Evolutionary conservation across 1,284 basidiomycete species (phyloP), one percentile per base, ranked within the genome.

Genomic region (Laetiporus sulphureus): DNA sequence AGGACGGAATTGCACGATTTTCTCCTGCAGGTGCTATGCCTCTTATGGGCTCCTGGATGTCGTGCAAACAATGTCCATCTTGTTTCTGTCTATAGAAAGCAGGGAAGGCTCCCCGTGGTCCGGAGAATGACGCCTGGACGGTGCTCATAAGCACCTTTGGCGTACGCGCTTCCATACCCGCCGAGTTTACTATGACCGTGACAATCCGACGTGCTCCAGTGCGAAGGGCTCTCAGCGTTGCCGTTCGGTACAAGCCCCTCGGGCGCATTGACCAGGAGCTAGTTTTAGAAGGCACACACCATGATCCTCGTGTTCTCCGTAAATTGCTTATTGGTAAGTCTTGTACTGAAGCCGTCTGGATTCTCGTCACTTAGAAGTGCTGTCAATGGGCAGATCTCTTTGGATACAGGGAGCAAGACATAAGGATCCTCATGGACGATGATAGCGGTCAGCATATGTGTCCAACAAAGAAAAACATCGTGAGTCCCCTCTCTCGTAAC

Each of bases 381-480:
- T 13, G 25, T 20, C 7, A n/a, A n/a, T n/a, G n/a, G n/a, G 19
- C 20, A 53, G 51, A 49, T 4, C 18, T 37, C 3, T 56, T 47
- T 20, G 48, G 41, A 0, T 56, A 54, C 35, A 39, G 45, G 18
- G 36, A 41, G 1, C 44, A 52, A 11, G 40, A 57, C 24, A 54
- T 57, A 31, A 45, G 20, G 6, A 40, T 56, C 7, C 38, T 57
- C 27, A 46, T 52, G 15, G 51, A 57, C 30, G 50, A 51, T 20
- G 41, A 48, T 7, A 33, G 30, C 5, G 19, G 34, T 4, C n/a
- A 32, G 3, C 22, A 48, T 31, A 25, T 19, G 5, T 39, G 20
- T 36, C 55, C 55, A 2, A 55, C 55, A 2, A 44, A 46, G 3
- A 46, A 51, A 10, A 57, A 55, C 41, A 55, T 57, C 18, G 53